Conservation (phyloP, 2,329 filamentous ascomycete species). For the Penicillium hesseltinei region DNA sequence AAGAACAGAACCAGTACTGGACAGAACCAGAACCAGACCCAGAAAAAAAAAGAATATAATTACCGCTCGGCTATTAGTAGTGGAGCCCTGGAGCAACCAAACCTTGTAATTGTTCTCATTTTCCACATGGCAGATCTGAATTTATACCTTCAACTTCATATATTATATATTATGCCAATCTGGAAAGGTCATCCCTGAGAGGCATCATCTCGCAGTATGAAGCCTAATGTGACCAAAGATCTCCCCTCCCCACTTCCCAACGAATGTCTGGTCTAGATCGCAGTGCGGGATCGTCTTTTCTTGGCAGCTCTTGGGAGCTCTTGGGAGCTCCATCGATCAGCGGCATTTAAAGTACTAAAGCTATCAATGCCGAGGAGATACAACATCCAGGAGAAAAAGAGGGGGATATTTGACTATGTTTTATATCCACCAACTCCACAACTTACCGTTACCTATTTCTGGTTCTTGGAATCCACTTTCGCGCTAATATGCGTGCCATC, state of each 20-base stretch:
- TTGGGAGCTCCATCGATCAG: not conserved
- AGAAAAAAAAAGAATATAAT: not conserved
- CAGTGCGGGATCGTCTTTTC: not conserved
- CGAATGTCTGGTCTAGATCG: constrained; percentile 2
- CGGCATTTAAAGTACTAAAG: not conserved
- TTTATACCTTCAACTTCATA: not conserved
- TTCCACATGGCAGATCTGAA: constrained; percentile 1
- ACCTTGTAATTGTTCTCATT: not conserved
- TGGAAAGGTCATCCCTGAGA: not conserved
- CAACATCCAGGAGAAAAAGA: not conserved
- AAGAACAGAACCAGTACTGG: not conserved
- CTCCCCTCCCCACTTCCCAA: not conserved
- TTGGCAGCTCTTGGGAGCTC: not conserved
- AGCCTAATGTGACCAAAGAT: not conserved
- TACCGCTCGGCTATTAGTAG: constrained; percentile 4
- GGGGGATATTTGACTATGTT: not conserved
- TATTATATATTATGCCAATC: not conserved
- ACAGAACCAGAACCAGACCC: not conserved
- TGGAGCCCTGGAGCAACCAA: not conserved
- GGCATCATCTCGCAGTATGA: not conserved
- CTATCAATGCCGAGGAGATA: not conserved
- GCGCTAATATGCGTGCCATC: not conserved
- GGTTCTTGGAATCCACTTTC: not conserved
- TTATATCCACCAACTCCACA: not conserved
- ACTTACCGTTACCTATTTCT: not conserved